Evolutionary conservation across 345 rosid genomes (phyloP).

Genomic region (Melaleuca quinquenervia): DNA sequence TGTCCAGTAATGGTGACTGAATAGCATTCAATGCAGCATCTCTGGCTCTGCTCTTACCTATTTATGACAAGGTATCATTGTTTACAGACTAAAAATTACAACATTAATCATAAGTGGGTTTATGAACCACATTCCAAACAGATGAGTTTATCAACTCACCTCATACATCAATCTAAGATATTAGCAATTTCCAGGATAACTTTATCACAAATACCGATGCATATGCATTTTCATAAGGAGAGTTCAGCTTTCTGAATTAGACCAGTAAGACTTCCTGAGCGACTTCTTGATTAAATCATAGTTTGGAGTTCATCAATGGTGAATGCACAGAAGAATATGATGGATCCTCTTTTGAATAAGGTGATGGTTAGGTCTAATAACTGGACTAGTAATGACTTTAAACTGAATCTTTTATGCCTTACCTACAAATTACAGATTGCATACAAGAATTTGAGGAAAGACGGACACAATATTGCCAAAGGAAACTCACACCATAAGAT

Average conservation of each 20-base stretch:
- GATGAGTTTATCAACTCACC: background rate
- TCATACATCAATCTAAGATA: background rate
- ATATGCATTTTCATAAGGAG: background rate
- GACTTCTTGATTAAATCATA: background rate
- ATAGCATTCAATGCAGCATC: slow-evolving; percentile 96
- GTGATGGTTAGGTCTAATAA: background rate
- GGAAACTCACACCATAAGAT: background rate
- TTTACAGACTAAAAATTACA: background rate
- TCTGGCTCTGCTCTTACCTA: slow-evolving; percentile 92
- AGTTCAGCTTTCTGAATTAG: background rate
- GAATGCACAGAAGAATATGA: background rate
- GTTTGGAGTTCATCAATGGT: background rate
- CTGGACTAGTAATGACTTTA: background rate
- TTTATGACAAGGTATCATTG: background rate
- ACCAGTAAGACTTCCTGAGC: background rate
- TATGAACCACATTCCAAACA: background rate
- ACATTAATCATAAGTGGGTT: background rate
- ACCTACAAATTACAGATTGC: background rate
- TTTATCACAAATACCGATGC: background rate
- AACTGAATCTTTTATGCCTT: background rate
- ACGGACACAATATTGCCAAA: background rate
- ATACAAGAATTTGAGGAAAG: background rate
- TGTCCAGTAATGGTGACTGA: slow-evolving; percentile 88
- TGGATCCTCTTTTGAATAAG: background rate
- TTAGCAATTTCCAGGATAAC: background rate